Evolutionary conservation across 2,329 filamentous ascomycete genomes (phyloP).

Genomic region (Trichophyton simii): DNA sequence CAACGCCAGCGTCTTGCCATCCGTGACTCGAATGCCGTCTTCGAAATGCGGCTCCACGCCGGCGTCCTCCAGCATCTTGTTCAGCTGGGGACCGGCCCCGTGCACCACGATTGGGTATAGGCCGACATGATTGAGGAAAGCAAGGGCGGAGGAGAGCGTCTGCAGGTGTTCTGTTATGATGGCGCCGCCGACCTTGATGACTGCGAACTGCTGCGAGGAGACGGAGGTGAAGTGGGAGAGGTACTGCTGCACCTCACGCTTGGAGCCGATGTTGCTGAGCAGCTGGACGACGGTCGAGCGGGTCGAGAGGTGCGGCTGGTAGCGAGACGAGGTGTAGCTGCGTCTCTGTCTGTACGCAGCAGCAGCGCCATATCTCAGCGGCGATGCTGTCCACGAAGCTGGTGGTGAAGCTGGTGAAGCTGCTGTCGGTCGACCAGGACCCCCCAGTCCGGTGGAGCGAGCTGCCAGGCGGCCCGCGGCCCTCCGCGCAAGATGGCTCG

Average conservation of each 20-base stretch:
- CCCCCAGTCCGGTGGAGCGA: slow-evolving; percentile 25
- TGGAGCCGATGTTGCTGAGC: slow-evolving; percentile 89
- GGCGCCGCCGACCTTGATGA: slow-evolving; percentile 95
- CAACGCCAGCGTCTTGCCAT: slow-evolving; percentile 84
- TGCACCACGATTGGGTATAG: slow-evolving; percentile 93
- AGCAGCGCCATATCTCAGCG: slow-evolving; percentile 10
- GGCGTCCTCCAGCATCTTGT: slow-evolving; percentile 76
- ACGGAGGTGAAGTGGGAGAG: slow-evolving; percentile 95
- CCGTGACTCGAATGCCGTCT: slow-evolving; percentile 89
- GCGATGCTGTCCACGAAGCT: slow-evolving; percentile 16
- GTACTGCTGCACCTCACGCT: slow-evolving; percentile 93
- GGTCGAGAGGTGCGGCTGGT: slow-evolving; percentile 47
- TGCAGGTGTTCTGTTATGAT: slow-evolving; percentile 91
- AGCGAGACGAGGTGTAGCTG: slow-evolving; percentile 32
- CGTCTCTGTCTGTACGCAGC: slow-evolving; percentile 26
- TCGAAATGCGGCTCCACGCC: slow-evolving; percentile 93
- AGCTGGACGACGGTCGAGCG: slow-evolving; percentile 77
- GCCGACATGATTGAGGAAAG: slow-evolving; percentile 87
- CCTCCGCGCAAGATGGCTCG: slow-evolving; percentile 35
- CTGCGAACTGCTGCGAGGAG: slow-evolving; percentile 90
- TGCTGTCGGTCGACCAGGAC: slow-evolving; percentile 14
- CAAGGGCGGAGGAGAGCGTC: slow-evolving; percentile 75
- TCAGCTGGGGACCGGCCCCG: slow-evolving; percentile 87
- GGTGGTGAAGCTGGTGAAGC: slow-evolving; percentile 19
- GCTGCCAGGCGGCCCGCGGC: slow-evolving; percentile 19